Conservation (phyloP, 2,329 filamentous ascomycete species). For the Diaporthe sp. region DNA sequence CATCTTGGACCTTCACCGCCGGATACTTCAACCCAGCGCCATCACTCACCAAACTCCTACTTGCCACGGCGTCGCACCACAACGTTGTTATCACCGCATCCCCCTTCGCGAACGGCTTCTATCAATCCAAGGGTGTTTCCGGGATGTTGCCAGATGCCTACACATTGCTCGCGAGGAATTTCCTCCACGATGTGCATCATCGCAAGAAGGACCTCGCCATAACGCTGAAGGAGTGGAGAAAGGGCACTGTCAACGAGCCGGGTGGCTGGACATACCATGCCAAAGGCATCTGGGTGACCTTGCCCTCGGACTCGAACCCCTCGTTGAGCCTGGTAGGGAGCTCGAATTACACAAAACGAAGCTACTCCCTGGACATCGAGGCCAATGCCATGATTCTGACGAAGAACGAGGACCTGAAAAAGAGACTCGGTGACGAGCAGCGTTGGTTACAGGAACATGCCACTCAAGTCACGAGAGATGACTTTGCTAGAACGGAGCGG, state of each 20-base stretch:
- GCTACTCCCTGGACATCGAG: slow-evolving; percentile 92
- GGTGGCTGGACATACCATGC: slow-evolving; percentile 98
- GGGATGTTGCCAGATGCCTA: slow-evolving; percentile 94
- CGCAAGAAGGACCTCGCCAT: slow-evolving; percentile 68
- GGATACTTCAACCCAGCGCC: slow-evolving; percentile 99
- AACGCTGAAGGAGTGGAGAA: slow-evolving; percentile 87
- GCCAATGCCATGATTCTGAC: slow-evolving; percentile 90
- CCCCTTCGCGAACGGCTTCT: slow-evolving; percentile 96
- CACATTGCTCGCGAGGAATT: slow-evolving; percentile 86
- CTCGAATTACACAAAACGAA: slow-evolving; percentile 95
- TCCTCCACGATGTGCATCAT: slow-evolving; percentile 72
- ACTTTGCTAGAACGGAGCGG: slow-evolving; percentile 84
- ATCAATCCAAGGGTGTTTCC: slow-evolving; percentile 86
- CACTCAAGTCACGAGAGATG: slow-evolving; percentile 75
- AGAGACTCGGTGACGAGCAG: slow-evolving; percentile 82
- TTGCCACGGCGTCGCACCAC: slow-evolving; percentile 75
- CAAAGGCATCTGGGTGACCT: slow-evolving; percentile 92
- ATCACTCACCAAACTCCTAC: slow-evolving; percentile 81
- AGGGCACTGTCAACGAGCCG: slow-evolving; percentile 82
- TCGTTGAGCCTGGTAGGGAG: slow-evolving; percentile 88
- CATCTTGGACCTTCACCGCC: slow-evolving; percentile 95
- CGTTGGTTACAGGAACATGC: slow-evolving; percentile 84
- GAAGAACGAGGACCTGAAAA: slow-evolving; percentile 77
- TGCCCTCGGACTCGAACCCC: slow-evolving; percentile 74
- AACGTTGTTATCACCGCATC: slow-evolving; percentile 94